phyloP scores from a whole-genome alignment of 1,284 basidiomycete genomes.

The Cutaneotrichosporon sp. region DNA sequence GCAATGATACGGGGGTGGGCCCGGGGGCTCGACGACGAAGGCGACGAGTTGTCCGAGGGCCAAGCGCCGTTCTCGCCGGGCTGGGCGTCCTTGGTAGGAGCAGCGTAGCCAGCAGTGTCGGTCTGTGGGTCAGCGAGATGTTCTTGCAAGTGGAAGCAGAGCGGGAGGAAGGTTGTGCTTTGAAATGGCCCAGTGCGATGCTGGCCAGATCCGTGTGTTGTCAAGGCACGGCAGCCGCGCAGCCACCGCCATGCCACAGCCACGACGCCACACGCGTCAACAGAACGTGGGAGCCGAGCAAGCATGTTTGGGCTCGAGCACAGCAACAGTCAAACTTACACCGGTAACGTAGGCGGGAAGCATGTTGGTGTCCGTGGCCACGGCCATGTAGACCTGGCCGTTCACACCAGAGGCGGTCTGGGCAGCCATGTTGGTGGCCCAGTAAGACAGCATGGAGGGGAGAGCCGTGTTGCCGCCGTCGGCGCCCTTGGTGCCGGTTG shows the following conservation, averaged over 20 bases:
- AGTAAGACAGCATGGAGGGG: constrained; percentile 28
- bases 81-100: constrained; percentile 68
- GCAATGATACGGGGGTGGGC: constrained; percentile 91
- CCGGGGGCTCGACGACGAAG: constrained; percentile 62
- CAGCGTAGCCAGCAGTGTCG: constrained; percentile 70
- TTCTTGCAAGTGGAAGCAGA: not conserved
- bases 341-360: constrained; percentile 86
- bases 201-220: too few species aligned
- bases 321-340: constrained; percentile 58
- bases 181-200: too few species aligned
- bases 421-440: constrained; percentile 26
- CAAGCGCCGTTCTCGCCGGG: constrained; percentile 62
- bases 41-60: constrained; percentile 73
- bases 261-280: not conserved
- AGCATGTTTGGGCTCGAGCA: constrained; percentile 7
- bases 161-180: not conserved
- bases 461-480: constrained; percentile 37
- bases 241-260: too few species aligned
- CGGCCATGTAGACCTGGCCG: constrained; percentile 44
- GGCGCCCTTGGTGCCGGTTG: constrained; percentile 23
- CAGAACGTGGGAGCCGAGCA: not conserved
- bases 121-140: constrained; percentile 60
- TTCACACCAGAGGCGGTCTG: constrained; percentile 46
- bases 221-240: too few species aligned
- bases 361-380: constrained; percentile 70